phyloP scores from a whole-genome alignment of 306 rosid genomes.

The Betula pendula region DNA sequence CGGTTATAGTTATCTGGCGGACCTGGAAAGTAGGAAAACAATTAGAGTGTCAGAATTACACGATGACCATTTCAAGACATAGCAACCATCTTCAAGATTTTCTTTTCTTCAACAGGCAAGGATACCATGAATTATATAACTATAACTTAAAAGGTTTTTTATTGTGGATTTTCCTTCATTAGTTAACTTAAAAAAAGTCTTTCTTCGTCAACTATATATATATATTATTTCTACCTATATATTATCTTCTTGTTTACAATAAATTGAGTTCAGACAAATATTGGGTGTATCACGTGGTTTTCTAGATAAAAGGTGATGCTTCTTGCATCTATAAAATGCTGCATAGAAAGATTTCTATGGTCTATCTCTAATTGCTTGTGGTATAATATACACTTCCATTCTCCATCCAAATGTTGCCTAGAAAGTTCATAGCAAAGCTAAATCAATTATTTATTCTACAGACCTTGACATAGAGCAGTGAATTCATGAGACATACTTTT shows the following conservation, averaged over 20 bases:
- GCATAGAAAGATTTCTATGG: background rate
- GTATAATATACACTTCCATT: background rate
- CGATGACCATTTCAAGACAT: background rate
- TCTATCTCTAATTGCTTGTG: background rate
- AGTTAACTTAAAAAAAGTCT: conserved; percentile 17
- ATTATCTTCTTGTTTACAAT: background rate
- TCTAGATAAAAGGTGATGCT: background rate
- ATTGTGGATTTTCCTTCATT: background rate
- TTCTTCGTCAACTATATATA: conserved; percentile 1
- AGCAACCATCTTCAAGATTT: conserved; percentile 13
- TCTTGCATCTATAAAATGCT: background rate
- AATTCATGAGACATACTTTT: background rate
- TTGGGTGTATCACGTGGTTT: conserved; percentile 3
- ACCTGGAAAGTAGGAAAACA: conserved; percentile 56
- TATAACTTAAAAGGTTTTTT: conserved; percentile 19
- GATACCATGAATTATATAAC: conserved; percentile 12
- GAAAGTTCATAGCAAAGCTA: background rate
- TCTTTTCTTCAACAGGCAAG: conserved; percentile 9
- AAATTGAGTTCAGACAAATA: background rate
- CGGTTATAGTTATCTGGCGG: conserved; percentile 83
- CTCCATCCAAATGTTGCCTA: background rate
- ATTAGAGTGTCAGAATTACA: background rate
- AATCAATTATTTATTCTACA: background rate
- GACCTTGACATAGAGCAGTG: background rate
- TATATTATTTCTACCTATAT: background rate